phyloP scores from a whole-genome alignment of 2,329 filamentous ascomycete genomes.

The Cercospora zeae-maydis region DNA sequence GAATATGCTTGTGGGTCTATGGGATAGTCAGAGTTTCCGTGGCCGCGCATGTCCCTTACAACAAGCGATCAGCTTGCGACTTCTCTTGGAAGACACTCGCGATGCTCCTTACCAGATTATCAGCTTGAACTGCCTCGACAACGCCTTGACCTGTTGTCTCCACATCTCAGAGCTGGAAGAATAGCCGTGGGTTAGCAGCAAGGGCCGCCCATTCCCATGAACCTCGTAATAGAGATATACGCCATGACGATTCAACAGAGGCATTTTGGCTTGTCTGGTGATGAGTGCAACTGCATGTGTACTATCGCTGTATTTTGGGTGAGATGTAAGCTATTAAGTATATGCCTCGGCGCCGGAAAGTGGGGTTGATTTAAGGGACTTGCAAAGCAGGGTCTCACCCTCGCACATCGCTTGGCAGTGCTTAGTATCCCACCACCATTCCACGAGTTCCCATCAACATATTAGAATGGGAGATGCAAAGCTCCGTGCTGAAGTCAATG shows the following conservation, averaged over 20 bases:
- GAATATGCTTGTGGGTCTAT: slow-evolving; percentile 24
- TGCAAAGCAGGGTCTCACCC: background rate
- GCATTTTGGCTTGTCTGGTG: slow-evolving; percentile 4
- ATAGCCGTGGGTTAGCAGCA: slow-evolving; percentile 31
- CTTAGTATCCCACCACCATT: background rate
- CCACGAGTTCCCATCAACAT: background rate
- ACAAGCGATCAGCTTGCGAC: background rate
- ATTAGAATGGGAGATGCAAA: background rate
- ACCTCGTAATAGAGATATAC: slow-evolving; percentile 29
- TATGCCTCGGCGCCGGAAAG: background rate
- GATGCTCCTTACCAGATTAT: slow-evolving; percentile 23
- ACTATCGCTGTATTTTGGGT: too few relatives aligned
- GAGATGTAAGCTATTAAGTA: too few relatives aligned
- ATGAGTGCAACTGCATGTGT: too few relatives aligned
- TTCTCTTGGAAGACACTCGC: background rate
- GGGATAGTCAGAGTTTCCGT: slow-evolving; percentile 28
- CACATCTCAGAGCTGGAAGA: slow-evolving; percentile 32
- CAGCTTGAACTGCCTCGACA: slow-evolving; percentile 25
- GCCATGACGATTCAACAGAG: slow-evolving; percentile 18
- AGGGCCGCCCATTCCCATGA: slow-evolving; percentile 21
- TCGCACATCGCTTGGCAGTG: background rate
- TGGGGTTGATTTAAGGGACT: background rate
- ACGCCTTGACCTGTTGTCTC: slow-evolving; percentile 24
- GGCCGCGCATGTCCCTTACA: slow-evolving; percentile 29
- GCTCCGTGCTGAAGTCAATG: background rate